These are phyloP conservation scores for Pachyrhizus erosus DNA, from an alignment of 306 rosid species.

Conservation along the genomic window DNA sequence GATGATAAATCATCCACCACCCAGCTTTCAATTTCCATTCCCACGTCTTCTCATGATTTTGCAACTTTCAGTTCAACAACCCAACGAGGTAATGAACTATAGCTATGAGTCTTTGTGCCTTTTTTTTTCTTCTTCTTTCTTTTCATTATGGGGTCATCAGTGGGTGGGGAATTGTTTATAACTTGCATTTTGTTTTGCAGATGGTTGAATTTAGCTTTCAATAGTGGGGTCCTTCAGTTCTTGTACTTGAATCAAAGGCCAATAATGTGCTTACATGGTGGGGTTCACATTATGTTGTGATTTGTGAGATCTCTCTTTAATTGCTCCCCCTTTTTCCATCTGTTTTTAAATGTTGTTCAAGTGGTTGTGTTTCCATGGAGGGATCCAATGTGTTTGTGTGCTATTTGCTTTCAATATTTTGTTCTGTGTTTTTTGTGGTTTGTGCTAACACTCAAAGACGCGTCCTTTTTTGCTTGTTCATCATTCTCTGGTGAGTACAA, in stretches of 20 bases:
- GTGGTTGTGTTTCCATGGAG: constrained; percentile 56
- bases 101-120: background rate
- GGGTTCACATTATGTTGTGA: constrained; percentile 39
- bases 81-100: constrained; percentile 48
- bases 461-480: constrained; percentile 16
- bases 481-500: constrained; percentile 32
- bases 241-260: constrained; percentile 53
- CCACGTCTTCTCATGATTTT: constrained; percentile 71
- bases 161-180: background rate
- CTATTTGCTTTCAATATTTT: constrained; percentile 35
- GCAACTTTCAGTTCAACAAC: constrained; percentile 65
- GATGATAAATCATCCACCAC: constrained; percentile 87
- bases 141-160: background rate
- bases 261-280: constrained; percentile 53
- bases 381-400: constrained; percentile 57
- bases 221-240: constrained; percentile 42
- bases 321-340: constrained; percentile 4
- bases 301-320: constrained; percentile 42
- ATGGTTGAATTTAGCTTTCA: constrained; percentile 58
- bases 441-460: constrained; percentile 33
- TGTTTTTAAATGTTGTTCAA: constrained; percentile 32
- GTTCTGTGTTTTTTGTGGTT: constrained; percentile 23
- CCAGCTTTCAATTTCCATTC: constrained; percentile 87
- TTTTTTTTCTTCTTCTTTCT: background rate
- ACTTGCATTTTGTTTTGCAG: constrained; percentile 51